phyloP scores from a whole-genome alignment of 371 early-diverging fungal genomes.

The Massospora cicadina region DNA sequence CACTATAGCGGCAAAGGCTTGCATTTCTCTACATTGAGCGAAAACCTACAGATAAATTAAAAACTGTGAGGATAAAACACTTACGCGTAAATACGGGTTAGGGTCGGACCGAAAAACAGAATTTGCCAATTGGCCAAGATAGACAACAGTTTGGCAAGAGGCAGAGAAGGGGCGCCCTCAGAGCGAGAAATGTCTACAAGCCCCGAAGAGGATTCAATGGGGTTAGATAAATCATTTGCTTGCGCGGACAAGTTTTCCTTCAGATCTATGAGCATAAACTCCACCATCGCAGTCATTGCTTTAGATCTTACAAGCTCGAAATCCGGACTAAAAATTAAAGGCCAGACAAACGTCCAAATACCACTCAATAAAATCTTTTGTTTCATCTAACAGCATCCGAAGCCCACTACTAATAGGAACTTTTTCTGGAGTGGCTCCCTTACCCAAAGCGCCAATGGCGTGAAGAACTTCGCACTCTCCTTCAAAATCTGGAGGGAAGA shows the following conservation, averaged over 20 bases:
- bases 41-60: not conserved
- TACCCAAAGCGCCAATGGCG: conserved; percentile 28
- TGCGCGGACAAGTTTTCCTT: not conserved
- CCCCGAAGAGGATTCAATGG: not conserved
- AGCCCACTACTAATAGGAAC: conserved; percentile 26
- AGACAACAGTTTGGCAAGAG: not conserved
- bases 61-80: not conserved
- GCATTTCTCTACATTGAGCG: not conserved
- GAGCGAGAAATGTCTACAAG: not conserved
- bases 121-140: not conserved
- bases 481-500: conserved; percentile 47
- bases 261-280: not conserved
- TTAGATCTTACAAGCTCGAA: not conserved
- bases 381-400: conserved; percentile 51
- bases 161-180: not conserved
- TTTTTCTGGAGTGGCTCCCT: conserved; percentile 14
- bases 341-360: conserved; percentile 10
- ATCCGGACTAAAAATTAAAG: conserved; percentile 5
- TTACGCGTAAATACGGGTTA: conserved; percentile 8
- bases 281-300: not conserved
- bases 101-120: not conserved
- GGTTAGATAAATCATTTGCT: not conserved
- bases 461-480: conserved; percentile 38
- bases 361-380: conserved; percentile 62
- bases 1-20: not conserved